A percentile compares a stretch with the other conserved stretches of the same genome.
These are phyloP conservation scores for Pichia inconspicua DNA, from an alignment of 1,139 yeast species.

Conservation along the genomic window DNA sequence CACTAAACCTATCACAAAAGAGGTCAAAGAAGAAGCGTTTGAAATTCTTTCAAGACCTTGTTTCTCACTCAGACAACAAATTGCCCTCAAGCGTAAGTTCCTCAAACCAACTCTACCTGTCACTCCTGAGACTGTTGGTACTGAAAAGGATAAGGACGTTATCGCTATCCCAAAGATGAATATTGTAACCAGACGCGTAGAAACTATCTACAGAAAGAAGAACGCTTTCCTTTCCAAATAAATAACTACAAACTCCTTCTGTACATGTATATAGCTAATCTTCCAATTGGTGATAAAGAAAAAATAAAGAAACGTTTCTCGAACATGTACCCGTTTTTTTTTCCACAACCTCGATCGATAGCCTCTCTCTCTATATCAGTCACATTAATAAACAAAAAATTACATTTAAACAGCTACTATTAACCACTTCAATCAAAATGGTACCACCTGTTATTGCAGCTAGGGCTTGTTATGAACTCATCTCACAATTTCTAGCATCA, in stretches of 20 bases:
- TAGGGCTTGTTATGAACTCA: not conserved
- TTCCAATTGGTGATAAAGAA: not conserved
- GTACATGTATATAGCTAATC: not conserved
- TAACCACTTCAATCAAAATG: not conserved
- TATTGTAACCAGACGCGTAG: slow-evolving; percentile 37
- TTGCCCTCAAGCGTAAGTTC: slow-evolving; percentile 33
- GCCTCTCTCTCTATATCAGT: too few species aligned
- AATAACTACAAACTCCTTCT: not conserved
- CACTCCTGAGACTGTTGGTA: slow-evolving; percentile 19
- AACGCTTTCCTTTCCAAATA: slow-evolving; percentile 27
- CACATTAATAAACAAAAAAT: not conserved
- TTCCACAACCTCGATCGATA: not conserved
- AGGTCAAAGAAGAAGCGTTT: slow-evolving; percentile 28
- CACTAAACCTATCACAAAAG: slow-evolving; percentile 24
- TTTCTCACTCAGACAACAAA: slow-evolving; percentile 33
- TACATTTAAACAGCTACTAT: too few species aligned
- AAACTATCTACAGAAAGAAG: slow-evolving; percentile 32
- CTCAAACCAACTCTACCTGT: slow-evolving; percentile 36
- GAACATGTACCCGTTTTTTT: too few species aligned
- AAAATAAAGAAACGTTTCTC: too few species aligned
- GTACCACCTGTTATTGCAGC: not conserved
- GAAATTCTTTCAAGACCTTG: slow-evolving; percentile 33
- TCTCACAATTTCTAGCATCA: not conserved
- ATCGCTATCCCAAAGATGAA: slow-evolving; percentile 42
- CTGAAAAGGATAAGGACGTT: slow-evolving; percentile 29